These are phyloP conservation scores for Globisporangium apiculatum DNA, from an alignment of 352 stramenopile species.

Conservation along the genomic window DNA sequence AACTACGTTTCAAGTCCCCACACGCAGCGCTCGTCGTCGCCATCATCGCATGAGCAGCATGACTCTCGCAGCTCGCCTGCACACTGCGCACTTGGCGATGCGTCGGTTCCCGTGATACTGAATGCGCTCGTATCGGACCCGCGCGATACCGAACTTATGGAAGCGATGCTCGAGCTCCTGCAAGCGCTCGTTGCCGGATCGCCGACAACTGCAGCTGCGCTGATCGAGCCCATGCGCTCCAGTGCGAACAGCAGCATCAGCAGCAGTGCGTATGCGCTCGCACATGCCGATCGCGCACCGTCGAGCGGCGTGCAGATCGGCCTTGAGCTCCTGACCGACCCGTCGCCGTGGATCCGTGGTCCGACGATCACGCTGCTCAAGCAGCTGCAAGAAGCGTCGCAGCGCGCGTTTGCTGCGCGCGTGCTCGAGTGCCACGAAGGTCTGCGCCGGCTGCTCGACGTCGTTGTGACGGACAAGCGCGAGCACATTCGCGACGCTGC, in stretches of 20 bases:
- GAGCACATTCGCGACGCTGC: constrained; percentile 78
- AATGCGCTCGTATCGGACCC: constrained; percentile 63
- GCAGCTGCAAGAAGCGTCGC: constrained; percentile 44
- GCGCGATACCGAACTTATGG: constrained; percentile 80
- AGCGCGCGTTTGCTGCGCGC: constrained; percentile 31
- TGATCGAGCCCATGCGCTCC: constrained; percentile 24
- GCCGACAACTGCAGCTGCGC: constrained; percentile 24
- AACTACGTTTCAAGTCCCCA: constrained; percentile 12
- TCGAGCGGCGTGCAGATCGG: constrained; percentile 53
- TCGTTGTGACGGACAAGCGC: constrained; percentile 63
- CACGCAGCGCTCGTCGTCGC: too few species aligned
- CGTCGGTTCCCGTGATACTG: constrained; percentile 45
- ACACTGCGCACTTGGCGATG: constrained; percentile 32
- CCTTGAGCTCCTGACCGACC: constrained; percentile 63
- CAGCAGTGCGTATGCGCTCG: not conserved
- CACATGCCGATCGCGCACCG: not conserved
- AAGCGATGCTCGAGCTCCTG: constrained; percentile 72
- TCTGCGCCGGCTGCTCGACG: constrained; percentile 57
- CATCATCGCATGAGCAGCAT: too few species aligned
- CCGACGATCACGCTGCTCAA: constrained; percentile 58
- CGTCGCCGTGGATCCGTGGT: constrained; percentile 75
- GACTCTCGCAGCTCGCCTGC: constrained; percentile 11
- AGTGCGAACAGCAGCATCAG: not conserved
- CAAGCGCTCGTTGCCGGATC: constrained; percentile 40
- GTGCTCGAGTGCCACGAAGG: constrained; percentile 64